Percentiles rank a stretch among this genome's conserved stretches.
Conservation (phyloP, 306 rosid species). For the Cucumis cinereus region DNA sequence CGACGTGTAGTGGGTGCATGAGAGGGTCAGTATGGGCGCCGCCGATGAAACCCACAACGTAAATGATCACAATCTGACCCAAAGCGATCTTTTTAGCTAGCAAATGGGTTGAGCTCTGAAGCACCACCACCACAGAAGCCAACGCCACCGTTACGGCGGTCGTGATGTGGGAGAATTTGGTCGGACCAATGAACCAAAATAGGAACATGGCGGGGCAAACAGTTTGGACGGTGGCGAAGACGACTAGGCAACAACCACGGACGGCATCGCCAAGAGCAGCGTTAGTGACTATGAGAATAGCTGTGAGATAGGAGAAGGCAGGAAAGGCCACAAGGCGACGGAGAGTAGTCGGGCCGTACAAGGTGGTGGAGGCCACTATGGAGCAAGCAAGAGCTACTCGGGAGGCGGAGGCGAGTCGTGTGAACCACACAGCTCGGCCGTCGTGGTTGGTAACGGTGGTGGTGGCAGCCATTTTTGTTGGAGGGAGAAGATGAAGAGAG, state of each 20-base stretch:
- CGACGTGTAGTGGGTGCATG: slow-evolving; percentile 56
- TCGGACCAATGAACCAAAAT: slow-evolving; percentile 39
- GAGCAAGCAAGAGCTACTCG: slow-evolving; percentile 46
- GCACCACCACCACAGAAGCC: slow-evolving; percentile 40
- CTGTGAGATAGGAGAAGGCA: slow-evolving; percentile 58
- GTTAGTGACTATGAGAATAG: slow-evolving; percentile 32
- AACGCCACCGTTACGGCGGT: slow-evolving; percentile 36
- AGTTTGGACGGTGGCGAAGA: slow-evolving; percentile 37
- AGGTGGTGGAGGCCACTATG: slow-evolving; percentile 34
- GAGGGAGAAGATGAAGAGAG: not conserved
- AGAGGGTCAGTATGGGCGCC: slow-evolving; percentile 20
- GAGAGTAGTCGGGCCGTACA: slow-evolving; percentile 38
- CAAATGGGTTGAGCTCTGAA: slow-evolving; percentile 37
- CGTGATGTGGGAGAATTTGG: slow-evolving; percentile 18
- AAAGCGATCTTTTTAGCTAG: slow-evolving; percentile 45
- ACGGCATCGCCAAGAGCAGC: slow-evolving; percentile 53
- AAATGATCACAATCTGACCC: slow-evolving; percentile 56
- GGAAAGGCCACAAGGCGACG: slow-evolving; percentile 35
- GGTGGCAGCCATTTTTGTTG: not conserved
- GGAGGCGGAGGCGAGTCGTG: slow-evolving; percentile 41
- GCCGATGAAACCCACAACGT: slow-evolving; percentile 30
- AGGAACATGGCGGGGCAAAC: slow-evolving; percentile 39
- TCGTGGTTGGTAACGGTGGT: not conserved
- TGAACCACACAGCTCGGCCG: slow-evolving; percentile 2
- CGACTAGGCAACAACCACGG: slow-evolving; percentile 33